A percentile compares a stretch with the other conserved stretches of the same genome.
phyloP scores from a whole-genome alignment of 2,329 filamentous ascomycete species.

The Colletotrichum sp. region DNA sequence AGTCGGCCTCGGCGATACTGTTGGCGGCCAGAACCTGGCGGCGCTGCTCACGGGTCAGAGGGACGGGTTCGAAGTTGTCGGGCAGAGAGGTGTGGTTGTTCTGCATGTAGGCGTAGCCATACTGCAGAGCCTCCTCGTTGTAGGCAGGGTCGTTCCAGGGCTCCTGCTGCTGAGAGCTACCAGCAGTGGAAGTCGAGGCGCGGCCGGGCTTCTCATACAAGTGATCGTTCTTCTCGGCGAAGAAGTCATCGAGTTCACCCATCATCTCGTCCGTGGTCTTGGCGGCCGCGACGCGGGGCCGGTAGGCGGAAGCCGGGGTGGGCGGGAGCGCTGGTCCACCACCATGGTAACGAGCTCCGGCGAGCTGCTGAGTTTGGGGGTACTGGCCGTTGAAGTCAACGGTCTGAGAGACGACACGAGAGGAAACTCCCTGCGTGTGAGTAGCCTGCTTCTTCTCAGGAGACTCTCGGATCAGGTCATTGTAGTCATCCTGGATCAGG shows the following conservation, averaged over 20 bases:
- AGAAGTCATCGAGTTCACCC: constrained; percentile 8
- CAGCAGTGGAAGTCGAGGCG: not conserved
- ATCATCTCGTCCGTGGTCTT: not conserved
- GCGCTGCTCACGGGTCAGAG: constrained; percentile 2
- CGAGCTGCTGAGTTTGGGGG: not conserved
- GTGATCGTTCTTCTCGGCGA: constrained; percentile 2
- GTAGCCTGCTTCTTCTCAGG: constrained; percentile 10
- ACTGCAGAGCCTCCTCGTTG: constrained; percentile 8
- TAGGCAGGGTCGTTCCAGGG: constrained; percentile 2
- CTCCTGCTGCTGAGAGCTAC: not conserved
- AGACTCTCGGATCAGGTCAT: not conserved
- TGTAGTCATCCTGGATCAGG: constrained; percentile 6
- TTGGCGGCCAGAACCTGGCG: not conserved
- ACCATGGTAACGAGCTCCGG: not conserved
- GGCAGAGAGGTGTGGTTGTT: not conserved
- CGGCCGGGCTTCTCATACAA: not conserved
- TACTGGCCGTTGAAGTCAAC: not conserved
- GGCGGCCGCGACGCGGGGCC: not conserved
- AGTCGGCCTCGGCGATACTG: constrained; percentile 8
- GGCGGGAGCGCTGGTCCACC: not conserved
- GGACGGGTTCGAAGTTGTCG: not conserved
- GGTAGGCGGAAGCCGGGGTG: not conserved
- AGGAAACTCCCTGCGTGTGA: not conserved
- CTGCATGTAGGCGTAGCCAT: constrained; percentile 7
- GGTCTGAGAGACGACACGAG: not conserved